phyloP scores from a whole-genome alignment of 1,139 yeast genomes.

The Geotrichum siamense region DNA sequence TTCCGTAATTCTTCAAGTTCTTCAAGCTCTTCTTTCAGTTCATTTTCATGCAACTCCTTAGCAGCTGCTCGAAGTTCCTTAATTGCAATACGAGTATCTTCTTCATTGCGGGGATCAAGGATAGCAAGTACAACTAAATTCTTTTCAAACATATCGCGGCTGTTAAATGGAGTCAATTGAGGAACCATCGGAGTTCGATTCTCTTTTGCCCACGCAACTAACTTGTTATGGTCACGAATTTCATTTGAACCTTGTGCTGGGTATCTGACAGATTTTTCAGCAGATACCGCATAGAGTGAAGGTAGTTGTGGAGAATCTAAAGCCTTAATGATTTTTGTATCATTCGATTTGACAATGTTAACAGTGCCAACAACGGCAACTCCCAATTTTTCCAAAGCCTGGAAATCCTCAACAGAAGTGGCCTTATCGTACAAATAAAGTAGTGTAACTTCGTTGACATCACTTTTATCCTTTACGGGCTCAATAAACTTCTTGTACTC shows the following conservation, averaged over 20 bases:
- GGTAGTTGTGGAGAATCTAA: slow-evolving; percentile 31
- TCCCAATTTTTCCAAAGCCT: slow-evolving; percentile 34
- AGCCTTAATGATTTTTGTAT: slow-evolving; percentile 27
- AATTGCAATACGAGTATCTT: slow-evolving; percentile 26
- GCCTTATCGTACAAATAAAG: slow-evolving; percentile 37
- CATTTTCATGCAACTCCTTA: slow-evolving; percentile 25
- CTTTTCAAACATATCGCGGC: slow-evolving; percentile 30
- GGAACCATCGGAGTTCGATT: slow-evolving; percentile 36
- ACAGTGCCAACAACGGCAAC: slow-evolving; percentile 33
- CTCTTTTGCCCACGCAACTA: slow-evolving; percentile 32
- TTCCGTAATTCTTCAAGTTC: slow-evolving; percentile 30
- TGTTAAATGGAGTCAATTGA: slow-evolving; percentile 34
- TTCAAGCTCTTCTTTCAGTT: slow-evolving; percentile 26
- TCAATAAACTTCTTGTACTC: slow-evolving; percentile 24
- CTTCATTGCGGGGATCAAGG: slow-evolving; percentile 31
- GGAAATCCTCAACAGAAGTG: slow-evolving; percentile 37
- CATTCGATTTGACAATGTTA: slow-evolving; percentile 32
- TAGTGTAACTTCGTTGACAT: slow-evolving; percentile 24
- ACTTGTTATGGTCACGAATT: slow-evolving; percentile 30
- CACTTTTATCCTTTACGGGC: slow-evolving; percentile 1
- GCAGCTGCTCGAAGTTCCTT: slow-evolving; percentile 32
- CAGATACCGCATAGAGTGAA: slow-evolving; percentile 31
- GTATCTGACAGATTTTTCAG: slow-evolving; percentile 27
- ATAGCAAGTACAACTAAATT: slow-evolving; percentile 33
- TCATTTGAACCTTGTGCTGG: slow-evolving; percentile 33